Conservation (phyloP, 352 stramenopile species). For the Pythium brassicae region DNA sequence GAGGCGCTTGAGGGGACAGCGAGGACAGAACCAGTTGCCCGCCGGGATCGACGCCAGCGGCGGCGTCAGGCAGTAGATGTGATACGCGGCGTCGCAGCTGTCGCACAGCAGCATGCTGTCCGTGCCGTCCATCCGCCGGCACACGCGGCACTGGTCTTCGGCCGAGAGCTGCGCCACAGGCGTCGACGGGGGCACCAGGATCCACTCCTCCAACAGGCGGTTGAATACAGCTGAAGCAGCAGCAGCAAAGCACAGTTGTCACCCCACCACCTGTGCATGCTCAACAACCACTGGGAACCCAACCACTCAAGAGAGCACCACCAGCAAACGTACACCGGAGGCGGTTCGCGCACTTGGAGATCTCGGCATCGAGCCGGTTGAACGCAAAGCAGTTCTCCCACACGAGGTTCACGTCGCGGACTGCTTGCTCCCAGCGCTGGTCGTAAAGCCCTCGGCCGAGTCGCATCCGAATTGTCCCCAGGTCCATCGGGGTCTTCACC, state of each 20-base stretch:
- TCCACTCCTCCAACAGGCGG: slow-evolving; percentile 76
- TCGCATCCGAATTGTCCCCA: slow-evolving; percentile 85
- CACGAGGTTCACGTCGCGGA: slow-evolving; percentile 70
- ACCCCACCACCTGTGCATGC: not conserved
- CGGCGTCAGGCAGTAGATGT: slow-evolving; percentile 75
- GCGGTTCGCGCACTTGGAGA: slow-evolving; percentile 73
- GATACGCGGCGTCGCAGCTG: slow-evolving; percentile 80
- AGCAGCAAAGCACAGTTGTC: no score
- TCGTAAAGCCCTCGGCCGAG: slow-evolving; percentile 66
- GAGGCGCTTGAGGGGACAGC: slow-evolving; percentile 54
- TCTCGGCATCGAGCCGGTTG: slow-evolving; percentile 74
- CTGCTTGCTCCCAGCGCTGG: slow-evolving; percentile 41
- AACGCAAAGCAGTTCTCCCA: slow-evolving; percentile 87
- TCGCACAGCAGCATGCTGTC: slow-evolving; percentile 83
- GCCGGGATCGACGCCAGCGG: slow-evolving; percentile 53
- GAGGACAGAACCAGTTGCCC: slow-evolving; percentile 79
- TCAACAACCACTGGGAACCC: not conserved
- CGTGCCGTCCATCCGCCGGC: slow-evolving; percentile 50
- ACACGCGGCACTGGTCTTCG: slow-evolving; percentile 71
- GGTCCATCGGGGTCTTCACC: slow-evolving; percentile 87
- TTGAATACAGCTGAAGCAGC: slow-evolving; percentile 59
- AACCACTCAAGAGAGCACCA: not conserved
- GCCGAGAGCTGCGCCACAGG: slow-evolving; percentile 43
- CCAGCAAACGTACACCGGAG: slow-evolving; percentile 58
- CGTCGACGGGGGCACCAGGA: slow-evolving; percentile 51